These are phyloP conservation scores for Linum trigynum DNA, from an alignment of 345 rosid species.

Conservation along the genomic window DNA sequence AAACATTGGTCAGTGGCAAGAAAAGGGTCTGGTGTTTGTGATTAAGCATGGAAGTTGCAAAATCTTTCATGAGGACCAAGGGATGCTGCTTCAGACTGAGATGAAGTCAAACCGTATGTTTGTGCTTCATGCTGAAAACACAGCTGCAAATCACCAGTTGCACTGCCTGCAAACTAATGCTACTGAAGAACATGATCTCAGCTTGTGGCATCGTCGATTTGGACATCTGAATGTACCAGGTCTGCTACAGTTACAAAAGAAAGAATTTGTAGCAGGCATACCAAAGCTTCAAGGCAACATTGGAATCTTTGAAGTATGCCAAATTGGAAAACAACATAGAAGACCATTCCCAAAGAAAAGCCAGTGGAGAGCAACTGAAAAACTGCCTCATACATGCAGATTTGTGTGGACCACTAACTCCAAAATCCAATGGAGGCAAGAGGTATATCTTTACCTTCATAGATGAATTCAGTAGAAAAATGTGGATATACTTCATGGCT, in stretches of 20 bases:
- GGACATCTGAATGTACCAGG: neutral
- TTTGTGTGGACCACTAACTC: neutral
- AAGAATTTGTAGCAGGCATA: neutral
- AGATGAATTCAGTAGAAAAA: neutral
- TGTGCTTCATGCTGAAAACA: neutral
- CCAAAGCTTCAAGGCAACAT: neutral
- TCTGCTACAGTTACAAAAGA: neutral
- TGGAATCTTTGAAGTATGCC: neutral
- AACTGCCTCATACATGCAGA: neutral
- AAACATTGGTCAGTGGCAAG: neutral
- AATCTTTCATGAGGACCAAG: neutral
- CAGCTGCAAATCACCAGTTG: neutral
- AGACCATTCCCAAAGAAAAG: neutral
- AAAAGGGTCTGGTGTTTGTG: neutral
- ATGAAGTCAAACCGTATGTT: constrained; percentile 6
- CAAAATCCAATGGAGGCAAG: neutral
- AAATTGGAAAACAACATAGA: constrained; percentile 2
- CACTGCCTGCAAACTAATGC: neutral
- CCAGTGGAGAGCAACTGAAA: neutral
- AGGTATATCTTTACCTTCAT: neutral
- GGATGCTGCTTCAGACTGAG: neutral
- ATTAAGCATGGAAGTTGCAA: neutral
- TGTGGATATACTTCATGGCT: neutral
- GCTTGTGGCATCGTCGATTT: neutral
- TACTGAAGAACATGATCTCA: neutral